phyloP scores from a whole-genome alignment of 805 yeast genomes.

The Dipodascus albidus region DNA sequence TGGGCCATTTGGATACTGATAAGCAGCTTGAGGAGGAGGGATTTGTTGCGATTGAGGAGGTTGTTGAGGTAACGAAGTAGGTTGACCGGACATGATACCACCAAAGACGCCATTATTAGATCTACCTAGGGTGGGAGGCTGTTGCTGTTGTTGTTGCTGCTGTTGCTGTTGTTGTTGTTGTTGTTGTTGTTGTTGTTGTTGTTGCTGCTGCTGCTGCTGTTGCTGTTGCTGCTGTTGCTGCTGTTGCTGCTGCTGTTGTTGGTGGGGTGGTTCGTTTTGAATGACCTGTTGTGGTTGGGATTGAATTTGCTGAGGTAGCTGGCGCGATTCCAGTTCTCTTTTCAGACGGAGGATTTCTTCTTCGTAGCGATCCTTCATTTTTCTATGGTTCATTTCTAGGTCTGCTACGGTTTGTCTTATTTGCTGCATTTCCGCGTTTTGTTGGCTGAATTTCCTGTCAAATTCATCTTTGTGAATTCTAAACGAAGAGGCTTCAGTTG shows the following conservation, averaged over 20 bases:
- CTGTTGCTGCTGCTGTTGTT: slow-evolving; percentile 16
- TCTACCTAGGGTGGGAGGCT: slow-evolving; percentile 22
- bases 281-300: slow-evolving; percentile 30
- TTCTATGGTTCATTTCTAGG: slow-evolving; percentile 85
- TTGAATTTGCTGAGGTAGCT: slow-evolving; percentile 42
- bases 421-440: slow-evolving; percentile 85
- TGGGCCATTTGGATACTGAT: slow-evolving; percentile 20
- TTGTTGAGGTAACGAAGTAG: slow-evolving; percentile 8
- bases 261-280: slow-evolving; percentile 13
- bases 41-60: slow-evolving; percentile 16
- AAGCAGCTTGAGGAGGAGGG: slow-evolving; percentile 20
- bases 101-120: slow-evolving; percentile 22
- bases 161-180: slow-evolving; percentile 17
- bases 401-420: slow-evolving; percentile 91
- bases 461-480: slow-evolving; percentile 88
- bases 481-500: slow-evolving; percentile 74
- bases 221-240: slow-evolving; percentile 12
- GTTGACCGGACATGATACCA: slow-evolving; percentile 25
- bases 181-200: slow-evolving; percentile 10
- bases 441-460: slow-evolving; percentile 83
- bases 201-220: slow-evolving; percentile 15
- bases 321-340: slow-evolving; percentile 73
- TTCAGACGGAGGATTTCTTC: slow-evolving; percentile 82
- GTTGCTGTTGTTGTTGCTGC: slow-evolving; percentile 11
- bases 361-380: slow-evolving; percentile 91